Conservation (phyloP, 768 basidiomycete species). For the Phylloporus arenicola region DNA sequence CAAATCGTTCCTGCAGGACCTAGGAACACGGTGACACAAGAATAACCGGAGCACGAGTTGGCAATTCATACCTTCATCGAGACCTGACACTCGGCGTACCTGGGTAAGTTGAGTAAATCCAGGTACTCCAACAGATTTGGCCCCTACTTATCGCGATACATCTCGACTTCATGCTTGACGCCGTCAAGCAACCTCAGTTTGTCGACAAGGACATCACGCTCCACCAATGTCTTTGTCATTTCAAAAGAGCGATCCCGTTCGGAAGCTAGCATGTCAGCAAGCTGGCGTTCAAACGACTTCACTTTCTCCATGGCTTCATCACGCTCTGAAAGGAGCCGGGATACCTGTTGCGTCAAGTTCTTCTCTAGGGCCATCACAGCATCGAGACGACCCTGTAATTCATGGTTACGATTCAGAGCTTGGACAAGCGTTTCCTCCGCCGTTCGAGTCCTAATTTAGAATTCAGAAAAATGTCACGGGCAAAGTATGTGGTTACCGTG, state of each 20-base stretch:
- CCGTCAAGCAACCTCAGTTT: conserved; percentile 18
- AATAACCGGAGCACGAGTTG: background rate
- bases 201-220: conserved; percentile 17
- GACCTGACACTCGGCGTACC: conserved; percentile 17
- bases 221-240: conserved; percentile 11
- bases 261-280: conserved; percentile 13
- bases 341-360: conserved; percentile 21
- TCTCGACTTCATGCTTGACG: conserved; percentile 15
- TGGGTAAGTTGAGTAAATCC: conserved; percentile 4
- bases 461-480: conserved; percentile 6
- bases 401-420: conserved; percentile 19
- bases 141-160: conserved; percentile 25
- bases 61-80: conserved; percentile 20
- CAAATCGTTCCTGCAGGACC: conserved; percentile 55
- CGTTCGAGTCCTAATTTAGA: conserved; percentile 12
- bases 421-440: conserved; percentile 17
- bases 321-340: conserved; percentile 22
- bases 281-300: conserved; percentile 10
- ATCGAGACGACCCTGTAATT: conserved; percentile 27
- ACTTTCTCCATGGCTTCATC: conserved; percentile 18
- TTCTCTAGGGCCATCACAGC: conserved; percentile 20
- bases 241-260: conserved; percentile 18
- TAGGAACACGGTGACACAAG: conserved; percentile 14
- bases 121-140: background rate
- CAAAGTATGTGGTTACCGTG: conserved; percentile 16